Evolutionary conservation across 2,329 filamentous ascomycete species (phyloP).

Genomic region (Albophoma yamanashiensis): DNA sequence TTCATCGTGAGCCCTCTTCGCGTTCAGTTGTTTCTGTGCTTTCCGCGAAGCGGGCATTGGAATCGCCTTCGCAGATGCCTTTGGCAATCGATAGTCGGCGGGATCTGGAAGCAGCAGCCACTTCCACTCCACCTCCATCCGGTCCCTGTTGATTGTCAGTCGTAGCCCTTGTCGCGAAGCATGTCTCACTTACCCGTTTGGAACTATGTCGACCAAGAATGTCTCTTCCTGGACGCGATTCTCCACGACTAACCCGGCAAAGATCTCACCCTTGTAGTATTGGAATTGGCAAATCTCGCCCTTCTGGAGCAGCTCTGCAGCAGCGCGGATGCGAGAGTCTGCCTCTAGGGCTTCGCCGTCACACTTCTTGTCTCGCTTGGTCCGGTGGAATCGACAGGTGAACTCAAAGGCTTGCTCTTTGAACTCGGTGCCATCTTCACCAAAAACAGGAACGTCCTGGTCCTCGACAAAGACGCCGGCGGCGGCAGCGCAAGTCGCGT

Average conservation of each 20-base stretch:
- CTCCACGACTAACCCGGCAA: conserved; percentile 79
- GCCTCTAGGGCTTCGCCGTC: conserved; percentile 60
- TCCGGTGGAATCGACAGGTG: conserved; percentile 86
- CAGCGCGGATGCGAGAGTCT: conserved; percentile 55
- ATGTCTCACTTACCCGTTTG: conserved; percentile 56
- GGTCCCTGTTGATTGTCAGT: conserved; percentile 48
- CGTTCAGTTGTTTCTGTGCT: conserved; percentile 56
- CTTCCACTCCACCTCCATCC: conserved; percentile 74
- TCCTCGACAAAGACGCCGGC: conserved; percentile 89
- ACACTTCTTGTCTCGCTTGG: conserved; percentile 70
- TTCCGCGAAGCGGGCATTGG: conserved; percentile 56
- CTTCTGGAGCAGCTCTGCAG: conserved; percentile 55
- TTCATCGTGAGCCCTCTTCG: conserved; percentile 50
- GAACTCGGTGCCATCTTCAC: conserved; percentile 85
- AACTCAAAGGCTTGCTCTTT: conserved; percentile 88
- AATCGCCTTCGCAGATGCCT: conserved; percentile 61
- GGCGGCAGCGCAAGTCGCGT: conserved; percentile 86
- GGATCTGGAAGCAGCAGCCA: conserved; percentile 67
- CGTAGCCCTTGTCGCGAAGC: not conserved
- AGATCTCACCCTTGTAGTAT: conserved; percentile 73
- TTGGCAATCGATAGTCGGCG: conserved; percentile 60
- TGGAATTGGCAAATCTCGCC: conserved; percentile 84
- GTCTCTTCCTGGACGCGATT: conserved; percentile 68
- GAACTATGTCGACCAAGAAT: conserved; percentile 71
- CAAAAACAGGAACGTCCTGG: conserved; percentile 75